phyloP scores from a whole-genome alignment of 352 stramenopile genomes.

The Peronosclerospora sorghi region DNA sequence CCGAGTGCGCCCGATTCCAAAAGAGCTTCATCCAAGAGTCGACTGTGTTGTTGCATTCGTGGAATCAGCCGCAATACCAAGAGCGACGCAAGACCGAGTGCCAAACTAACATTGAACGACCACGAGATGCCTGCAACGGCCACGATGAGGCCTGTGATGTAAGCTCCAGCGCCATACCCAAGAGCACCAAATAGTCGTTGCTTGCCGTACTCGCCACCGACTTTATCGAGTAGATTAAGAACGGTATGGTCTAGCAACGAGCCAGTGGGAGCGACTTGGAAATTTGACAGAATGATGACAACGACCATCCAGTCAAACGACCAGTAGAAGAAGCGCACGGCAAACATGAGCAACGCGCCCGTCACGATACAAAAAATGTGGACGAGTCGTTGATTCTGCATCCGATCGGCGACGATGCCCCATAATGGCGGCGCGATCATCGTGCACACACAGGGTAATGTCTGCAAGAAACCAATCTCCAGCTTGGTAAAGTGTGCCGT shows the following conservation, averaged over 20 bases:
- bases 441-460: slow-evolving; percentile 44
- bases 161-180: slow-evolving; percentile 51
- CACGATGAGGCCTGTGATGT: slow-evolving; percentile 60
- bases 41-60: slow-evolving; percentile 27
- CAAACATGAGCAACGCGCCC: slow-evolving; percentile 46
- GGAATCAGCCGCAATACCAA: slow-evolving; percentile 56
- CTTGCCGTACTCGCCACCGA: slow-evolving; percentile 75
- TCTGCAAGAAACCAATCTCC: slow-evolving; percentile 68
- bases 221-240: slow-evolving; percentile 47
- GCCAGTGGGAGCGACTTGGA: slow-evolving; percentile 41
- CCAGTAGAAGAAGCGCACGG: slow-evolving; percentile 39
- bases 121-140: slow-evolving; percentile 47
- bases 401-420: slow-evolving; percentile 56
- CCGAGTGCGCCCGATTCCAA: slow-evolving; percentile 10
- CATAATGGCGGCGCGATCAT: slow-evolving; percentile 68
- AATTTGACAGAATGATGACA: slow-evolving; percentile 48
- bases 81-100: slow-evolving; percentile 38
- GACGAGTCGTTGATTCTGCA: slow-evolving; percentile 47
- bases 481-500: slow-evolving; percentile 54
- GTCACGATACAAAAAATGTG: slow-evolving; percentile 53
- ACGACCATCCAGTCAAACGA: slow-evolving; percentile 43
- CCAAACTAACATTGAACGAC: slow-evolving; percentile 65
- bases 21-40: slow-evolving; percentile 9
- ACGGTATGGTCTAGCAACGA: slow-evolving; percentile 67
- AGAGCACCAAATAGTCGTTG: slow-evolving; percentile 71